phyloP scores from a whole-genome alignment of 1,139 yeast genomes.

The Magnusiomyces magnusii region DNA sequence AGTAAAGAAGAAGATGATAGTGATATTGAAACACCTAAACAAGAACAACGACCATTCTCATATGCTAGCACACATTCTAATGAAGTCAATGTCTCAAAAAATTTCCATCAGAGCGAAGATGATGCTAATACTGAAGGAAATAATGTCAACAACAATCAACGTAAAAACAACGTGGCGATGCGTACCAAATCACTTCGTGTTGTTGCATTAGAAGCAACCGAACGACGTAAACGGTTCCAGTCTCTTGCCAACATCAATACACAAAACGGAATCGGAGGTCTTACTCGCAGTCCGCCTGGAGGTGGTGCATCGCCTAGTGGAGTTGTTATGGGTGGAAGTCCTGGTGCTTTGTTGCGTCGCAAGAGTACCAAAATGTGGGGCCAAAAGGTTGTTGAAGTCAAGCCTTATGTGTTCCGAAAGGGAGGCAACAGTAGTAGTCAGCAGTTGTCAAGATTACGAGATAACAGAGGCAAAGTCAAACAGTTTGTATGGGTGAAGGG shows the following conservation, averaged over 20 bases:
- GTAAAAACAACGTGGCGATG: conserved; percentile 9
- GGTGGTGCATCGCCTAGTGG: conserved; percentile 8
- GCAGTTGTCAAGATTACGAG: conserved; percentile 49
- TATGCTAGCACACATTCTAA: not conserved
- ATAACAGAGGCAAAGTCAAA: conserved; percentile 58
- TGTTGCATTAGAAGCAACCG: conserved; percentile 87
- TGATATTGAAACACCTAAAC: not conserved
- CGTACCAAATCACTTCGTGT: conserved; percentile 78
- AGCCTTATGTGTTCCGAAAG: conserved; percentile 54
- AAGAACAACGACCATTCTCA: not conserved
- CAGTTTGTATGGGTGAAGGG: conserved; percentile 98
- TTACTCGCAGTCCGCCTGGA: not conserved
- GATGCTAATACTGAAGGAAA: not conserved
- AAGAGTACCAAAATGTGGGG: conserved; percentile 98
- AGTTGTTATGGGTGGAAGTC: conserved; percentile 8
- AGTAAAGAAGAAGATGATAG: not conserved
- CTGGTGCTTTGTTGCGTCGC: conserved; percentile 45
- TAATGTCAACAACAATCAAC: not conserved
- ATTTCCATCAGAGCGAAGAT: not conserved
- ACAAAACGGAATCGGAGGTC: conserved; percentile 8
- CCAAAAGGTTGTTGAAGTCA: conserved; percentile 83
- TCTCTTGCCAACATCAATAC: conserved; percentile 27
- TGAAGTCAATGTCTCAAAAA: conserved; percentile 6
- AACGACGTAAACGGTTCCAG: conserved; percentile 41
- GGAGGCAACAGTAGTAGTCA: conserved; percentile 33